Base-by-base conservation (phyloP, 2,329 filamentous ascomycete genomes). In the Talaromyces rugulosus region DNA sequence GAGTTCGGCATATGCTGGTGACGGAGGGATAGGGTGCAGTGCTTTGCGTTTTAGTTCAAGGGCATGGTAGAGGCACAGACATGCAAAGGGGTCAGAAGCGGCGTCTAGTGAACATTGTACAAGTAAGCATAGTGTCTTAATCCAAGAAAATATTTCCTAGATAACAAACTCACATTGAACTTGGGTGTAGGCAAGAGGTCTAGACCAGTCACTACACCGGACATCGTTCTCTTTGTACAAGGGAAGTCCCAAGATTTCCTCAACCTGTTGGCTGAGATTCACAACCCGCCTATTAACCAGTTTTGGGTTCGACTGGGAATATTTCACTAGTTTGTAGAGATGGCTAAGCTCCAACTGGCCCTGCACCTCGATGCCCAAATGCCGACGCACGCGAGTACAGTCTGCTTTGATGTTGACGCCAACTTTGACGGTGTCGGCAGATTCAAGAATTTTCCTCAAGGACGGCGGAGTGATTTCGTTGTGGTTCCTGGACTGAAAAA, bases 261-360 rank as follows among this genome's bases (percentile, higher is more conserved):
- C 74, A 0, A 92, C 88, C 71, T 94, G 90, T 0, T 75, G 80
- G 1, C 88, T 87, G 56, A 97, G 77, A 2, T 83, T 80, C 9
- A 94, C 87, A 5, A 87, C 76, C 57, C 73, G 81, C 70, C 86
- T 90, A 73, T 91, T 89, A 70, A 94, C 85, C 16, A 82, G 72
- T 2, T 80, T 72, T 4, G 79, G 82, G 42, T 85, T 77, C 5
- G 78, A 77, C 59, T 78, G 75, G 0, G 84, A 86, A 70, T 86
- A 88, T 64, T 87, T 92, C 65, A 96, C 84, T 11, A 96, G 78
- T 66, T 86, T 90, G 75, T 93, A 89, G 28, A 96, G 77, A 71
- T 96, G 89, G 72, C 90, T 94, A 7, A 96, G 81, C 75, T 97
- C 93, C 64, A 96, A 85, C 4, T 91, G 78, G 0, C 90, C 90